phyloP scores from a whole-genome alignment of 495 filamentous ascomycete species.

The Parathielavia appendiculata region DNA sequence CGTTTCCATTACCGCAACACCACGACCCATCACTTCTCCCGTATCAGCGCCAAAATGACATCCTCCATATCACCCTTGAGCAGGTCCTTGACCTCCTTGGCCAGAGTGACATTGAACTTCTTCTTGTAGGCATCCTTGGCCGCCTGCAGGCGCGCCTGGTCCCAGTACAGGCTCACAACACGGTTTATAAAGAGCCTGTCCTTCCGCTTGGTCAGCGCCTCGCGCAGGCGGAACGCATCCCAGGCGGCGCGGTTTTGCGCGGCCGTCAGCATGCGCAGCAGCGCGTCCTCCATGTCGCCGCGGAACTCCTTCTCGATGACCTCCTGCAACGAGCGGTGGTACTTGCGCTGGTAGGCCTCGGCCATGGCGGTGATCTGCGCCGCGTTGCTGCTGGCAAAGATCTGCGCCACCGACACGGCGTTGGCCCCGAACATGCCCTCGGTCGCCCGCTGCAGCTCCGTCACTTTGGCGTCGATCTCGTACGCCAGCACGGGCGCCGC shows the following conservation, averaged over 20 bases:
- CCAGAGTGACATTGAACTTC: not conserved
- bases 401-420: slow-evolving; percentile 5
- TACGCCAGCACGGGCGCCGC: slow-evolving; percentile 5
- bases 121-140: slow-evolving; percentile 4
- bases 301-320: slow-evolving; percentile 12
- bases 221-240: not conserved
- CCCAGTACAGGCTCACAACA: not conserved
- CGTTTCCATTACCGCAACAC: not conserved
- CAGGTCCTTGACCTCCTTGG: not conserved
- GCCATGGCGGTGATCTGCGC: not conserved
- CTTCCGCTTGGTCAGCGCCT: not conserved
- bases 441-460: slow-evolving; percentile 9
- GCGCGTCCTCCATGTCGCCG: slow-evolving; percentile 10
- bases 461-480: slow-evolving; percentile 7
- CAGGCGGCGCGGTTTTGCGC: not conserved
- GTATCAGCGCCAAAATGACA: not conserved
- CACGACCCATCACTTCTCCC: not conserved
- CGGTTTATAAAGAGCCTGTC: slow-evolving; percentile 1
- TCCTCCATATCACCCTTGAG: not conserved
- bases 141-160: not conserved
- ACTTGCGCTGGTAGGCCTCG: slow-evolving; percentile 9
- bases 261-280: slow-evolving; percentile 6
- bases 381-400: slow-evolving; percentile 7
- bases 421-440: slow-evolving; percentile 6
- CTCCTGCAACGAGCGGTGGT: slow-evolving; percentile 2